Base-by-base conservation (phyloP, 495 filamentous ascomycete species). In the Amniculicola lignicola region DNA sequence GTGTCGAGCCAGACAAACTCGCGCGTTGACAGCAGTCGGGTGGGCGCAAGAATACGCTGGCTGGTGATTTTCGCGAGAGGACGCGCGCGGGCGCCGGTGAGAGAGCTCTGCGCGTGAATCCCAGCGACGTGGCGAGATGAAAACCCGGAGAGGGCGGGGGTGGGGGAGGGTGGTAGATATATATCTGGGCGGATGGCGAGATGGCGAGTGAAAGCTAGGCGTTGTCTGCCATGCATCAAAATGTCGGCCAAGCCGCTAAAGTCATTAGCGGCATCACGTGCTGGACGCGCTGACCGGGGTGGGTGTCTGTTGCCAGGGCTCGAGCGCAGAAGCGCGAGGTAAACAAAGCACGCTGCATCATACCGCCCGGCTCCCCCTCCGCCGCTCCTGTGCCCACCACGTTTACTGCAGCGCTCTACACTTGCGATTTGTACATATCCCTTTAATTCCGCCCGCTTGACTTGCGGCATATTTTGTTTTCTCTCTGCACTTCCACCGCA, bases 331-430 rank as follows among this genome's bases (percentile, higher is more conserved):
- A 21, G 23, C 23, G n/a, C 39, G 18, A 40, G n/a, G 53, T 59
- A 59, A 52, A 52, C 48, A 59, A 58, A 59, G 25, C 4, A 16
- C n/a, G n/a, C n/a, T n/a, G n/a, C n/a, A n/a, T n/a, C n/a, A n/a
- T n/a, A n/a, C n/a, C n/a, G n/a, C n/a, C n/a, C n/a, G n/a, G n/a
- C n/a, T n/a, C n/a, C n/a, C n/a, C n/a, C n/a, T n/a, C n/a, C n/a
- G n/a, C n/a, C n/a, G n/a, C n/a, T n/a, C n/a, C n/a, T n/a, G n/a
- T n/a, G n/a, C n/a, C n/a, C n/a, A n/a, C n/a, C n/a, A n/a, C n/a
- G n/a, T n/a, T n/a, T n/a, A n/a, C n/a, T n/a, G n/a, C n/a, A n/a
- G n/a, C n/a, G n/a, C n/a, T n/a, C n/a, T n/a, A n/a, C n/a, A n/a
- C n/a, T n/a, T n/a, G n/a, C n/a, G n/a, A n/a, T n/a, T n/a, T n/a